phyloP scores from a whole-genome alignment of 1,284 basidiomycete species.

The Inonotus hispidus region DNA sequence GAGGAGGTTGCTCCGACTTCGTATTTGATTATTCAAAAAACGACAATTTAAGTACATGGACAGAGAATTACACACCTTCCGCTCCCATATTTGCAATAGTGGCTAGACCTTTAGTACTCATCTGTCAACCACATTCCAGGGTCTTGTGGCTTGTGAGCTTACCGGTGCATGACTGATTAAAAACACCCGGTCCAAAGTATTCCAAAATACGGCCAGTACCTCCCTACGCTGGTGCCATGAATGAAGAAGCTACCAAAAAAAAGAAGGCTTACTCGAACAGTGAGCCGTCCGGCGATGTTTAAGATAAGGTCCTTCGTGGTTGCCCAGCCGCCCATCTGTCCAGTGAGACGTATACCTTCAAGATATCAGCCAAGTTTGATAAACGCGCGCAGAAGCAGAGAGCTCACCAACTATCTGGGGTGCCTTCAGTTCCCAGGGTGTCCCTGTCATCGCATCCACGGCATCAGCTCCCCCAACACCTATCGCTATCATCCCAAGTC shows the following conservation, averaged over 20 bases:
- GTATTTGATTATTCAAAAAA: background rate
- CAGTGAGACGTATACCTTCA: conserved; percentile 80
- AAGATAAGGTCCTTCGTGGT: conserved; percentile 97
- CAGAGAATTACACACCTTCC: conserved; percentile 37
- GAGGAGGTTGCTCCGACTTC: conserved; percentile 94
- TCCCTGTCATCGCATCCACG: conserved; percentile 97
- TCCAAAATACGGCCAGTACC: conserved; percentile 96
- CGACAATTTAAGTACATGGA: background rate
- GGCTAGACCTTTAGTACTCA: conserved; percentile 58
- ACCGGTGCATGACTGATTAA: conserved; percentile 90
- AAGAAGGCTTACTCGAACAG: conserved; percentile 67
- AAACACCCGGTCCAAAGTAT: conserved; percentile 96
- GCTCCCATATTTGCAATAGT: conserved; percentile 99
- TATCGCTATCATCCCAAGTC: conserved; percentile 96
- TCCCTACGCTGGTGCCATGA: conserved; percentile 44
- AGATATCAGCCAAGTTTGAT: background rate
- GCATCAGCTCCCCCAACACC: conserved; percentile 99
- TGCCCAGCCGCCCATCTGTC: conserved; percentile 86
- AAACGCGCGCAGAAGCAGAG: background rate
- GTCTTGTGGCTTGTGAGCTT: conserved; percentile 16
- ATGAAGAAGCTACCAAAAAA: conserved; percentile 6
- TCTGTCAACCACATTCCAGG: background rate
- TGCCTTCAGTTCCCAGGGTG: conserved; percentile 97
- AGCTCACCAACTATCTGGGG: conserved; percentile 77
- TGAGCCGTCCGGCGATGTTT: conserved; percentile 90